Base-by-base conservation (phyloP, 83 land plant genomes). In the Picea abies region DNA sequence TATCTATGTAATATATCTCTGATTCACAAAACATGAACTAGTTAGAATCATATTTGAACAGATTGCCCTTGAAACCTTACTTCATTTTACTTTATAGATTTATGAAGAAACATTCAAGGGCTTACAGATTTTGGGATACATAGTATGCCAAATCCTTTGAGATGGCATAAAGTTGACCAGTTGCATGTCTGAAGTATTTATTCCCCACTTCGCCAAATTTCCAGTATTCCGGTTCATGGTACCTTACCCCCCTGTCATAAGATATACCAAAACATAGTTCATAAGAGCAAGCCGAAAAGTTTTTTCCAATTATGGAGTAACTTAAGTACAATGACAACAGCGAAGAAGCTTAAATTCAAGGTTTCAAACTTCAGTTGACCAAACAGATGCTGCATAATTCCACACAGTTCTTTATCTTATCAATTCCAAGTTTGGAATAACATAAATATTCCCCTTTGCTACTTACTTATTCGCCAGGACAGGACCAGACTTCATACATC, bases 401-500 rank as follows among this genome's bases (percentile, higher is more conserved):
- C 58, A 56, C 56, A 65, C 26, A 22, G 69, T 66, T 66, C 25
- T 19, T 66, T 22, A 12, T 56, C 58, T 56, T 12, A 56, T 29
- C 26, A 63, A 52, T 35, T 37, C 15, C 78, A 63, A 56, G 35
- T 4, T 35, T 39, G 17, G 39, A 25, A 25, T 56, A 56, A 29
- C 14, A 56, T 25, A 52, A 12, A 35, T 56, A 52, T 76, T 73
- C 58, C 62, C 16, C 56, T 76, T 76, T 76, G 20, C 77, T 78
- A 72, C 91, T 82, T 87, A 91, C 93, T 91, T 89, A n/a, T 80
- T 84, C 80, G 92, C 85, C 63, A 91, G 91, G 26, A 91, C 93
- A 76, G 93, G 93, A 32, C 93, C 93, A 64, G 89, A 89, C 67
- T 91, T 91, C 93, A 91, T 91, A 84, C 93, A 91, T 39, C 93